These are phyloP conservation scores for Chenopodium quinoa DNA, from an alignment of 148 eudicot genomes.

Conservation along the genomic window DNA sequence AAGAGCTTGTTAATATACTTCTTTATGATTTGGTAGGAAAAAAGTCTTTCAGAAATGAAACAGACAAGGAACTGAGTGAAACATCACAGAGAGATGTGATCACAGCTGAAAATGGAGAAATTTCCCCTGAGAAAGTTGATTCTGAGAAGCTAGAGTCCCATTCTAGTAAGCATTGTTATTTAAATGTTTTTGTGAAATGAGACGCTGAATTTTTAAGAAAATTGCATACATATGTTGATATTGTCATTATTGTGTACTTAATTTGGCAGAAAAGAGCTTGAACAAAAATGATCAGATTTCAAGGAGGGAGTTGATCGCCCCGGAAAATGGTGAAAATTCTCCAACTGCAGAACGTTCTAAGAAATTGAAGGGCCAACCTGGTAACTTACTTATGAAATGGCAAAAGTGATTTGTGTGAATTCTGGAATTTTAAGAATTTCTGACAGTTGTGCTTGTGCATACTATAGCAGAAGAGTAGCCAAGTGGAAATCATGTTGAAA, in stretches of 20 bases:
- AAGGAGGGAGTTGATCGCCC: neutral
- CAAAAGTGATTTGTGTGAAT: neutral
- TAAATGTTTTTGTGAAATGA: neutral
- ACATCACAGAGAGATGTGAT: neutral
- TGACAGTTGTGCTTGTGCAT: neutral
- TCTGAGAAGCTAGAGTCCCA: neutral
- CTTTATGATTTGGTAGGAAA: neutral
- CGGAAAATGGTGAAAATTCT: neutral
- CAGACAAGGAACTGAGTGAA: neutral
- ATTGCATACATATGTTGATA: too few relatives aligned
- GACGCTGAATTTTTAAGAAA: neutral
- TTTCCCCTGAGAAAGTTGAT: neutral
- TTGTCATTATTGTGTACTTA: neutral
- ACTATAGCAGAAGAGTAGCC: neutral
- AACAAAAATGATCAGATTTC: neutral
- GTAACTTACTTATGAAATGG: neutral
- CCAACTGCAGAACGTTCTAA: neutral
- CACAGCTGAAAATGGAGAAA: slow-evolving; percentile 3
- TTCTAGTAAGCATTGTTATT: neutral
- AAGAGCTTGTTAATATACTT: neutral
- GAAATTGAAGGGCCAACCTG: neutral
- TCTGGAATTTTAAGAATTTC: neutral
- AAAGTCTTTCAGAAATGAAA: neutral
- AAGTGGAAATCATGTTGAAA: neutral
- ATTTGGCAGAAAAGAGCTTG: neutral